Percentiles rank a stretch among this genome's conserved stretches.
Conservation (phyloP, 768 basidiomycete genomes). For the Astraeus odoratus region DNA sequence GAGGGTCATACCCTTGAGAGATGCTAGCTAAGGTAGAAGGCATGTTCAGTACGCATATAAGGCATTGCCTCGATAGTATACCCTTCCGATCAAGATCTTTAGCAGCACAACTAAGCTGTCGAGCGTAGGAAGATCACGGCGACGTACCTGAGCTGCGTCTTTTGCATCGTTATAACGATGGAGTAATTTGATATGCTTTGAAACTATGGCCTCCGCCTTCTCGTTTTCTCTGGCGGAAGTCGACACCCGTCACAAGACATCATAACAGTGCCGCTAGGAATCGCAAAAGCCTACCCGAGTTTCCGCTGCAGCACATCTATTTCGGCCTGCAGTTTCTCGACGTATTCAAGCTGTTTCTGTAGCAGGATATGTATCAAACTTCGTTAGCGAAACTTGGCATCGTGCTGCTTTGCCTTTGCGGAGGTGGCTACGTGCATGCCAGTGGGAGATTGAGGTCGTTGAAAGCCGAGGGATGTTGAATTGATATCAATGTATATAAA, state of each 20-base stretch:
- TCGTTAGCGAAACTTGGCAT: not conserved
- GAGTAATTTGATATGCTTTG: slow-evolving; percentile 61
- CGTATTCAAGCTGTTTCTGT: slow-evolving; percentile 47
- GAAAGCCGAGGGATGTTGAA: not conserved
- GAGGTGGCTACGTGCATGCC: slow-evolving; percentile 25
- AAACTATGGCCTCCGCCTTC: slow-evolving; percentile 53
- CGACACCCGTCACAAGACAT: too few relatives aligned
- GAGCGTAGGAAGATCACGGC: not conserved
- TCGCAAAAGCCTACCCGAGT: slow-evolving; percentile 42
- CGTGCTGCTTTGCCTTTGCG: slow-evolving; percentile 17
- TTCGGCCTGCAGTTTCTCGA: slow-evolving; percentile 41
- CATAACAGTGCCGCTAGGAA: too few relatives aligned
- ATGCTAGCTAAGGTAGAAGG: slow-evolving; percentile 51
- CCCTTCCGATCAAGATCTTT: slow-evolving; percentile 76
- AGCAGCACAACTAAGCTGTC: slow-evolving; percentile 2
- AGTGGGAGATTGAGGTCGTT: not conserved
- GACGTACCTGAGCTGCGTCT: slow-evolving; percentile 66
- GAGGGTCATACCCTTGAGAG: slow-evolving; percentile 60
- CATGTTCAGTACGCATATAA: slow-evolving; percentile 7
- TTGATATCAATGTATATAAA: too few relatives aligned
- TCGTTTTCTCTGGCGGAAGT: slow-evolving; percentile 32
- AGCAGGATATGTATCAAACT: not conserved
- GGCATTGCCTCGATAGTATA: slow-evolving; percentile 24
- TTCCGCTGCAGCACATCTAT: slow-evolving; percentile 38
- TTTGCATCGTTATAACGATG: slow-evolving; percentile 80